Base-by-base conservation (phyloP, 768 basidiomycete species). In the Mycena indigotica region DNA sequence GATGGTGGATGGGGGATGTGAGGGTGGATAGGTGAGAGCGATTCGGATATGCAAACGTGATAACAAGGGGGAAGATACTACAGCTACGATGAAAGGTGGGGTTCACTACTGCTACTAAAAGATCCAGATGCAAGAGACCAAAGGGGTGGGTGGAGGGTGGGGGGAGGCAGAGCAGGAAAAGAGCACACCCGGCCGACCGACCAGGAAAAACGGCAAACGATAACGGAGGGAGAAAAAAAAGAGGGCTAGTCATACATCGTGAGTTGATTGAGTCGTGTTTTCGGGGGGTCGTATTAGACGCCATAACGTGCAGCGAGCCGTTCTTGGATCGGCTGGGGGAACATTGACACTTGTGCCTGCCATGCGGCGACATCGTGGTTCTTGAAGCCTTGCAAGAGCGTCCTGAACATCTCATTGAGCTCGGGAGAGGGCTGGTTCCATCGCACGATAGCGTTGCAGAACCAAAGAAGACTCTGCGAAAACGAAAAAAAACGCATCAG, bases 391-490 rank as follows among this genome's bases (percentile, higher is more conserved):
- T 80, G 83, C 53, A 99, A 76, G 49, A 99, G 82, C 73, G 89
- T 84, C 69, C 87, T 84, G 85, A 99, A 99, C 93, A 97, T 98
- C 48, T 79, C 79, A 70, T 97, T 93, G 56, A 99, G 82, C 73
- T 96, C 93, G 12, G 85, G 79, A 1, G 95, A 97, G 0, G 97
- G 97, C 56, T 85, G 85, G 55, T 87, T 91, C 97, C 97, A 99
- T 59, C 95, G 84, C 52, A 95, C 91, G 60, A 98, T 91, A 17
- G 97, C 93, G 70, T 98, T 98, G 73, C 96, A 96, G 85, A 99
- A 98, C 90, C 91, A 98, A 53, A 96, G 74, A 62, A 98, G 78
- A 66, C 91, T 91, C 96, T 98, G n/a, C 71, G 13, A 53, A 26
- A 50, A 35, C 19, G 49, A 21, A 50, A 48, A 26, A 12, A 38